Evolutionary conservation across 1,284 basidiomycete species (phyloP).

Genomic region (Polyporus tsugae): DNA sequence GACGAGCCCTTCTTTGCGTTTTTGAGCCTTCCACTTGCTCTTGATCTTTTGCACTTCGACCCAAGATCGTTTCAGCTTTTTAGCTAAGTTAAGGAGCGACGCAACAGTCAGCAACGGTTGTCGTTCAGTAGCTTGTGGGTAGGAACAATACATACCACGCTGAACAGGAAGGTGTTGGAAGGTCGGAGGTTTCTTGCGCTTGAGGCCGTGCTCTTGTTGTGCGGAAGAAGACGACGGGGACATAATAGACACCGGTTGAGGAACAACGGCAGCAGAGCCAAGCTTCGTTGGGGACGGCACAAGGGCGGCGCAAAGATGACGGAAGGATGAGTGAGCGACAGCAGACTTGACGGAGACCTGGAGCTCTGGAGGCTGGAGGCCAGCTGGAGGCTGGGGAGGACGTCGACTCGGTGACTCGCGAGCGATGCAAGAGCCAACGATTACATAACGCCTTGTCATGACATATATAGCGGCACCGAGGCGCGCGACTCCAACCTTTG

Average conservation of each 20-base stretch:
- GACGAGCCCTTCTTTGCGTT: constrained; percentile 62
- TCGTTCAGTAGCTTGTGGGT: background rate
- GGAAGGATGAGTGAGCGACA: background rate
- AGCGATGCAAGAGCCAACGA: constrained; percentile 25
- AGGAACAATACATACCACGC: constrained; percentile 56
- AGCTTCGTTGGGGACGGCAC: background rate
- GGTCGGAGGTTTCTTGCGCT: constrained; percentile 69
- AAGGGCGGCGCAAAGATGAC: background rate
- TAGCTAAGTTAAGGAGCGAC: constrained; percentile 67
- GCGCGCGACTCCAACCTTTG: constrained; percentile 39
- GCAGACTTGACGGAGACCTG: background rate
- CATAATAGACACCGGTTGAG: constrained; percentile 3
- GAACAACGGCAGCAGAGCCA: background rate
- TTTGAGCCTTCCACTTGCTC: constrained; percentile 80
- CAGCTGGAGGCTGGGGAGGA: no score
- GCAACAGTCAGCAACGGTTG: constrained; percentile 13
- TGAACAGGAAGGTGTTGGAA: constrained; percentile 72
- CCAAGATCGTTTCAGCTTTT: constrained; percentile 78
- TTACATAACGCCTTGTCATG: constrained; percentile 40
- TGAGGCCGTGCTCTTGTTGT: constrained; percentile 40
- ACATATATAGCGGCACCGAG: constrained; percentile 36
- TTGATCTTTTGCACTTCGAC: constrained; percentile 77
- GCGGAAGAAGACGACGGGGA: constrained; percentile 6
- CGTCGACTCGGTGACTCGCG: constrained; percentile 3
- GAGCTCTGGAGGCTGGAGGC: no score